phyloP scores from a whole-genome alignment of 1,139 yeast species.

The Kurtzmaniella natalensis region DNA sequence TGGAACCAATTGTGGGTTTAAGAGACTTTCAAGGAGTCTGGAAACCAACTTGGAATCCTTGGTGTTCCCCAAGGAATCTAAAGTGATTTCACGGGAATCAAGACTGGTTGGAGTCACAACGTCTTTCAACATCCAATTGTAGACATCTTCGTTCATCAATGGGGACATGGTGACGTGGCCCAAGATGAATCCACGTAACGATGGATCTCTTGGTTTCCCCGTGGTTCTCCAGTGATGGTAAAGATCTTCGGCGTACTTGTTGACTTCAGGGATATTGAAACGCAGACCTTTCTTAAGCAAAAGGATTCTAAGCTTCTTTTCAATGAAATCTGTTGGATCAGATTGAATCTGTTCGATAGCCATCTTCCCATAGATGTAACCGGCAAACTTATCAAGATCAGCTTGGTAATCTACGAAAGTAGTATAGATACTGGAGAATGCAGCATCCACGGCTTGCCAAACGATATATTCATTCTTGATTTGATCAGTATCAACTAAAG shows the following conservation, averaged over 20 bases:
- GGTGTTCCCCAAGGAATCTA: conserved; percentile 58
- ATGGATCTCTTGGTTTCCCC: conserved; percentile 45
- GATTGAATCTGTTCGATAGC: conserved; percentile 26
- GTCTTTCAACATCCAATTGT: conserved; percentile 45
- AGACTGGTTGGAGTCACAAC: conserved; percentile 54
- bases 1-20: conserved; percentile 46
- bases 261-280: conserved; percentile 36
- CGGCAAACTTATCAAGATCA: conserved; percentile 35
- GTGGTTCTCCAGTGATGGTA: conserved; percentile 34
- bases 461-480: conserved; percentile 51
- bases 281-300: conserved; percentile 10
- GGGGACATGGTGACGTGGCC: conserved; percentile 44
- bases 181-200: conserved; percentile 52
- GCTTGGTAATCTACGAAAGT: conserved; percentile 46
- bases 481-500: conserved; percentile 39
- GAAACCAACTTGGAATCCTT: conserved; percentile 31
- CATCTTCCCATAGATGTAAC: conserved; percentile 37
- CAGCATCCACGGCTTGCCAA: conserved; percentile 57
- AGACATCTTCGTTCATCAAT: conserved; percentile 35
- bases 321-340: conserved; percentile 22
- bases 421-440: conserved; percentile 38
- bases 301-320: conserved; percentile 1
- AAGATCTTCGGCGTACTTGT: conserved; percentile 38
- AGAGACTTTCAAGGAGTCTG: conserved; percentile 34
- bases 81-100: conserved; percentile 65